Base-by-base conservation (phyloP, 768 basidiomycete species). In the Guyanaporus albipodus region DNA sequence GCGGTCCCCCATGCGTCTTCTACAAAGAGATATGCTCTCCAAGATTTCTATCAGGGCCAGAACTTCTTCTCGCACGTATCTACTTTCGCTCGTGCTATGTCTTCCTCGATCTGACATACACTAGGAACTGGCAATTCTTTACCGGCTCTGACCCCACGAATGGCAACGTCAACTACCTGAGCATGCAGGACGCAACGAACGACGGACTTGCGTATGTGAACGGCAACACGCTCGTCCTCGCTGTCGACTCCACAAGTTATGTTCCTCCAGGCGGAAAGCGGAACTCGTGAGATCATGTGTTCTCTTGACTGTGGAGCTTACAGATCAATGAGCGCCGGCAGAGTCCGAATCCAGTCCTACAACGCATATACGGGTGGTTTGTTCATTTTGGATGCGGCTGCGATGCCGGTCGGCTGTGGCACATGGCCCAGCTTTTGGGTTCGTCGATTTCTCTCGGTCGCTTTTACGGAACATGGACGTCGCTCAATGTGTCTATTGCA, bases 381-480 rank as follows among this genome's bases (percentile, higher is more conserved):
- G 12, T 86, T 90, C 70, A 80, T 90, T 55, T 73, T 87, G 22
- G 87, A 89, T 56, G 76, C 86, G 44, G 70, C 52, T 34, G 66
- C 74, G 8, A 85, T 87, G 82, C 86, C 87, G 9, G 73, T 76
- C 34, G 87, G 87, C 0, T 87, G 83, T 61, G 72, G 76, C 40
- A 63, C 68, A 15, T 79, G 78, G 75, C 82, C 67, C 69, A 83
- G 82, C 66, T 83, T 69, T 44, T 77, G 75, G 76, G 63, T 66
- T 26, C 39, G 63, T 57, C 70, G 7, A 38, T 27, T 4, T 8
- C 11, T 8, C 7, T 34, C 3, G 10, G 15, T 24, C 6, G n/a
- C 31, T 28, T 17, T 11, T 7, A 21, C 18, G 11, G 15, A 21
- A 3, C 14, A 18, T n/a, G n/a, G n/a, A n/a, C 17, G 17, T 6